These are phyloP conservation scores for Thalassiosira hispida DNA, from an alignment of 352 stramenopile genomes.

Conservation along the genomic window DNA sequence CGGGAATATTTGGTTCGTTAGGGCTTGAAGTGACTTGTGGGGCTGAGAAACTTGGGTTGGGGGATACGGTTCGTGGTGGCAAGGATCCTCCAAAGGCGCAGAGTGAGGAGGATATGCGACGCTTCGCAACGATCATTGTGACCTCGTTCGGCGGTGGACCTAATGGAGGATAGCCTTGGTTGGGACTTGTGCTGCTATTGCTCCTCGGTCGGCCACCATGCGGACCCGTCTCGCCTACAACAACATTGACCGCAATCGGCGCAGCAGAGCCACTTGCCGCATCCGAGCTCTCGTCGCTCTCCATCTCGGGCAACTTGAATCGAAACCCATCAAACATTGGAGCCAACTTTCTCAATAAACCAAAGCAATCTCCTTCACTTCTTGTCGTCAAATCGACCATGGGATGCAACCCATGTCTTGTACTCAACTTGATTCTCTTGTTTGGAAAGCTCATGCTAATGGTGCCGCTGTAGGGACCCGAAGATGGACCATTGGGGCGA, in stretches of 20 bases:
- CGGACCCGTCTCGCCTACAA: too few species aligned
- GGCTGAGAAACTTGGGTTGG: too few species aligned
- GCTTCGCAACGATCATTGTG: slow-evolving; percentile 29
- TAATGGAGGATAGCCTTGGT: too few species aligned
- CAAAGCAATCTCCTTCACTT: slow-evolving; percentile 27
- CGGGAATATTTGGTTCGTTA: not conserved
- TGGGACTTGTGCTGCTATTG: too few species aligned
- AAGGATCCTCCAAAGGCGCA: slow-evolving; percentile 51
- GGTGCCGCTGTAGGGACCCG: not conserved
- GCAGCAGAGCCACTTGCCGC: not conserved
- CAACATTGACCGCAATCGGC: too few species aligned
- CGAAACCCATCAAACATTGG: slow-evolving; percentile 34
- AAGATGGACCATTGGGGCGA: not conserved
- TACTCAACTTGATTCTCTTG: slow-evolving; percentile 44
- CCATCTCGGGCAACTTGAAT: slow-evolving; percentile 43
- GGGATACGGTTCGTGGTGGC: slow-evolving; percentile 11
- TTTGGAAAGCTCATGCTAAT: slow-evolving; percentile 24
- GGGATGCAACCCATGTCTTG: slow-evolving; percentile 11
- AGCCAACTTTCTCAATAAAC: slow-evolving; percentile 31
- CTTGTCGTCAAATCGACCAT: slow-evolving; percentile 22
- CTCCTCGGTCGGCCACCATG: too few species aligned
- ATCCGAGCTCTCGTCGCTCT: not conserved
- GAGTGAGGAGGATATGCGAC: slow-evolving; percentile 39
- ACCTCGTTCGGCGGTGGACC: not conserved
- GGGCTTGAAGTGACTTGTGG: not conserved